A percentile compares a stretch with the other conserved stretches of the same genome.
Evolutionary conservation across 768 basidiomycete species (phyloP).

Genomic region (Rhodocollybia butyracea): DNA sequence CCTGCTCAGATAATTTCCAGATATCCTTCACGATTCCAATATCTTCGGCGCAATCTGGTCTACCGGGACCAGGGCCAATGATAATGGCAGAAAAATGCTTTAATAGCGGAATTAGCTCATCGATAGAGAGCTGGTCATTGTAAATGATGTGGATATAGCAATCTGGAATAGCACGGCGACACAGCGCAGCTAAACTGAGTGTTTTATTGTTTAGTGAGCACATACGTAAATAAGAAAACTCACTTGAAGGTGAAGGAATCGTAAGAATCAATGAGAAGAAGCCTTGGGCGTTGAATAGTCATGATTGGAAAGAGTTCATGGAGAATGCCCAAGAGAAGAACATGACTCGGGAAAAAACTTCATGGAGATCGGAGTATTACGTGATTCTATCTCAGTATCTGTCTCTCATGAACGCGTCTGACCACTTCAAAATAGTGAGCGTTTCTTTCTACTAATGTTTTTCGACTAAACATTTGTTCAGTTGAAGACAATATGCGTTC

Average conservation of each 20-base stretch:
- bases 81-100: conserved; percentile 64
- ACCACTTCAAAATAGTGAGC: conserved; percentile 36
- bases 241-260: conserved; percentile 90
- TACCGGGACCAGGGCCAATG: conserved; percentile 81
- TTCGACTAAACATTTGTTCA: conserved; percentile 15
- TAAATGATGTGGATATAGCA: conserved; percentile 67
- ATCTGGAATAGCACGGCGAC: conserved; percentile 57
- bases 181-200: conserved; percentile 68
- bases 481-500: conserved; percentile 77
- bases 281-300: conserved; percentile 40
- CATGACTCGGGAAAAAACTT: background rate
- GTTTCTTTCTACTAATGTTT: background rate
- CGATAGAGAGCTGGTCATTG: conserved; percentile 58
- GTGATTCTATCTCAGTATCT: too few species aligned
- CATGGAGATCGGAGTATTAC: background rate
- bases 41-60: conserved; percentile 59
- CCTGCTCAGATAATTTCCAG: conserved; percentile 56
- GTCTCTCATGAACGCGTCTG: conserved; percentile 14
- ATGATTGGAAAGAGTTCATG: conserved; percentile 17
- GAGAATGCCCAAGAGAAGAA: background rate
- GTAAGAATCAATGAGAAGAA: conserved; percentile 79
- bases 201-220: background rate
- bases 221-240: background rate
- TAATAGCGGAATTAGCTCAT: conserved; percentile 51
- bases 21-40: conserved; percentile 68